A percentile compares a stretch with the other conserved stretches of the same genome.
These are phyloP conservation scores for Paxillus rubicundulus DNA, from an alignment of 768 basidiomycete species.

Conservation along the genomic window DNA sequence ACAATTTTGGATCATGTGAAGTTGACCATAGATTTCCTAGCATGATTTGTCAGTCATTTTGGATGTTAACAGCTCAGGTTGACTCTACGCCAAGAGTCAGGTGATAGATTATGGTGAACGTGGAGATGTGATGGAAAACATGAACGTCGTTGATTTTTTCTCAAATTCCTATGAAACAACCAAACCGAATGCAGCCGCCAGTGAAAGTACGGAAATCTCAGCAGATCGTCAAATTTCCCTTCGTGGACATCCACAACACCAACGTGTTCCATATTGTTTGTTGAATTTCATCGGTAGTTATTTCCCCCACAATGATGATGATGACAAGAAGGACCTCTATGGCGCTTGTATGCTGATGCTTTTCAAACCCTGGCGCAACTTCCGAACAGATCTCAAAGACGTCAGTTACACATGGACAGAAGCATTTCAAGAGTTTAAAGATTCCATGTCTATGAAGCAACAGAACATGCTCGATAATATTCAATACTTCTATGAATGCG, in stretches of 20 bases:
- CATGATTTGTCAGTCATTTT: too few relatives aligned
- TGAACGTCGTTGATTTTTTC: constrained; percentile 15
- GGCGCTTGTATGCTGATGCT: constrained; percentile 36
- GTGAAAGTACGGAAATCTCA: too few relatives aligned
- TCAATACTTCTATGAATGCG: too few relatives aligned
- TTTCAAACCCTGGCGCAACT: constrained; percentile 34
- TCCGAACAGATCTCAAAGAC: constrained; percentile 20
- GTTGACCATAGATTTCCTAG: too few relatives aligned
- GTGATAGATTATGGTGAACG: too few relatives aligned
- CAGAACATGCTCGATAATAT: too few relatives aligned
- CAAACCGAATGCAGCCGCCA: not conserved
- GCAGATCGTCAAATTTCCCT: too few relatives aligned
- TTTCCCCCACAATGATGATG: constrained; percentile 33
- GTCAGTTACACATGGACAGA: too few relatives aligned
- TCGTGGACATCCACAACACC: constrained; percentile 17
- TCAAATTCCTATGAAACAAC: constrained; percentile 32
- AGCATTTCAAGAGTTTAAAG: too few relatives aligned
- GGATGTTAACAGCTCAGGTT: too few relatives aligned
- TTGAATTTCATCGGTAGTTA: constrained; percentile 35
- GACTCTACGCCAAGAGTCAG: not conserved
- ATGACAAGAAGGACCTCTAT: constrained; percentile 26
- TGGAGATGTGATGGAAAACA: not conserved
- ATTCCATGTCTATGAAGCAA: too few relatives aligned
- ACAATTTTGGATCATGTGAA: too few relatives aligned
- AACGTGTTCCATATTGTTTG: constrained; percentile 24